Evolutionary conservation across 768 basidiomycete species (phyloP), one percentile per base, ranked within the genome.

Genomic region (Mycena belliarum): DNA sequence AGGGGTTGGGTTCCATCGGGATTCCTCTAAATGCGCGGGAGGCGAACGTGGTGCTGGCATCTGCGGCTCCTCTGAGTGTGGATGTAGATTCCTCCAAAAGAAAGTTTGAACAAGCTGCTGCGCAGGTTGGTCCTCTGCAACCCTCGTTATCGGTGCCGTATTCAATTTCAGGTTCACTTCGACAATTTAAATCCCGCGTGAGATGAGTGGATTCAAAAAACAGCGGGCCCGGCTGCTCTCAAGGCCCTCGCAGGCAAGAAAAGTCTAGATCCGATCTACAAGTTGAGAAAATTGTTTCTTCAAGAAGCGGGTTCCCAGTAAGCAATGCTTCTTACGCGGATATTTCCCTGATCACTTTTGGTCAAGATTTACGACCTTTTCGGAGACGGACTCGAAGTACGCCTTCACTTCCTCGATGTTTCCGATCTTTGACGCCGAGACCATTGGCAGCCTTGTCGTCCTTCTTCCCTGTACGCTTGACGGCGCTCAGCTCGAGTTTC

Each of bases 131-230:
- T 48, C 44, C 26, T 15, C 24, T 18, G 43, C 26, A 4, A 4
- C 25, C 29, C 14, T 38, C 6, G 8, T n/a, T 11, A n/a, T 45
- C 26, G 2, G 9, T 14, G 6, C 14, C 6, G 11, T 20, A 11
- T 33, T 4, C 35, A 2, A 3, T 5, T 35, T 48, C 29, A 48
- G 47, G 20, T 48, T 35, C 47, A 35, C 16, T 1, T 48, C 32
- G 47, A 48, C 32, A 48, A 48, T n/a, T n/a, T n/a, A n/a, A n/a
- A n/a, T 48, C 47, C 47, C 23, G 47, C 33, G 28, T 48, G 47
- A 32, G 32, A 48, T 20, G 32, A 5, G 5, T 48, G 47, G 47
- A 48, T 48, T 35, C n/a, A 16, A 48, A 14, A 48, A 23, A 48
- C 32, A 35, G 47, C 47, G 1, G 47, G 47, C n/a, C 47, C 47